Evolutionary conservation across 2,329 filamentous ascomycete genomes (phyloP).

Genomic region (Fusarium sp.): DNA sequence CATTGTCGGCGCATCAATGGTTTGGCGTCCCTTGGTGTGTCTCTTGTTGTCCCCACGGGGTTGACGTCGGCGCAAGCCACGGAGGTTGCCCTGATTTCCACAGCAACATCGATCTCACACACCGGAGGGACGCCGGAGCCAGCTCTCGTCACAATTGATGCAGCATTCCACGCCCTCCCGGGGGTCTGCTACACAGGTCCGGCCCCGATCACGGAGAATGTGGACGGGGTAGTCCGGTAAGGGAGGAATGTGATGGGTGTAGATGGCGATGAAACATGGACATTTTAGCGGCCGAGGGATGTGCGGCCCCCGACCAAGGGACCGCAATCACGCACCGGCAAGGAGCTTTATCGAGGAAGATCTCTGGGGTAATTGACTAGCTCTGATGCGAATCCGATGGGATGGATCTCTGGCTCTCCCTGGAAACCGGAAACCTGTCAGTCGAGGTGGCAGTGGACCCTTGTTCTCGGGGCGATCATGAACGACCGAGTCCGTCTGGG

Average conservation of each 20-base stretch:
- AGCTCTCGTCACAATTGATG: conserved; percentile 33
- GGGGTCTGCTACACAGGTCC: conserved; percentile 38
- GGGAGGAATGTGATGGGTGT: conserved; percentile 45
- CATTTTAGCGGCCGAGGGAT: conserved; percentile 7
- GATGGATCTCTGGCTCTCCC: conserved; percentile 36
- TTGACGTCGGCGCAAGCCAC: conserved; percentile 33
- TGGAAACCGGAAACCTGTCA: conserved; percentile 43
- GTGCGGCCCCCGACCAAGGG: conserved; percentile 15
- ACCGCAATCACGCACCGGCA: conserved; percentile 24
- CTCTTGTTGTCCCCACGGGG: conserved; percentile 20
- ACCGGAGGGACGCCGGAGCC: conserved; percentile 20
- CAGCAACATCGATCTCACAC: conserved; percentile 32
- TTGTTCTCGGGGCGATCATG: conserved; percentile 27
- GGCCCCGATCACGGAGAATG: conserved; percentile 45
- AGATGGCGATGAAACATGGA: conserved; percentile 36
- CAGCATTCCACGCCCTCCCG: conserved; percentile 44
- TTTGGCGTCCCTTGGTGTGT: conserved; percentile 18
- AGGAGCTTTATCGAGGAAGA: conserved; percentile 20
- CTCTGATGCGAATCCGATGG: conserved; percentile 34
- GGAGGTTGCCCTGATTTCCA: conserved; percentile 39
- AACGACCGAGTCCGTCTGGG: conserved; percentile 34
- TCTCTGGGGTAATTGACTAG: conserved; percentile 36
- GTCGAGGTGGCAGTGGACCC: conserved; percentile 34
- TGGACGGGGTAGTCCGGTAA: conserved; percentile 34
- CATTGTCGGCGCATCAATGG: conserved; percentile 20